These are phyloP conservation scores for Jatropha podagrica DNA, from an alignment of 441 rosid genomes.

Conservation along the genomic window DNA sequence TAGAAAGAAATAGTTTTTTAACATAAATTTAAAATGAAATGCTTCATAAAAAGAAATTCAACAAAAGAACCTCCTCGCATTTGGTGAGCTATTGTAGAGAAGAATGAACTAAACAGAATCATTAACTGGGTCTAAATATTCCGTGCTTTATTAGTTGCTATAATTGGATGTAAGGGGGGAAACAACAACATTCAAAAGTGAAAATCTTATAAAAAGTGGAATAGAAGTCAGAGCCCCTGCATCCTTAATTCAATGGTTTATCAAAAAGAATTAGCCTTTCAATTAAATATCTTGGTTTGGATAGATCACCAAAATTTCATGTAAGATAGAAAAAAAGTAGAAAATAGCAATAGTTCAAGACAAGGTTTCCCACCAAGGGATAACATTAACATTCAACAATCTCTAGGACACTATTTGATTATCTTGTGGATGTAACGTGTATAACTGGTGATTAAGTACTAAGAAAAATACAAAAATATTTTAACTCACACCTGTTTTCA, in stretches of 20 bases:
- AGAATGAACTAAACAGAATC: neutral
- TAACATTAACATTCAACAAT: neutral
- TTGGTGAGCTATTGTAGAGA: neutral
- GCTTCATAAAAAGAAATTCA: neutral
- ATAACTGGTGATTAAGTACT: neutral
- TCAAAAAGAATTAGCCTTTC: neutral
- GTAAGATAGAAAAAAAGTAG: neutral
- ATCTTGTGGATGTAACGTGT: neutral
- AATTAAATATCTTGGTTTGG: neutral
- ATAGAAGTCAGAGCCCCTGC: neutral
- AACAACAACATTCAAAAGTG: neutral
- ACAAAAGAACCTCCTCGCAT: neutral
- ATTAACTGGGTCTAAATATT: neutral
- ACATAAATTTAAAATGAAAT: too few relatives aligned
- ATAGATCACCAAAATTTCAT: neutral
- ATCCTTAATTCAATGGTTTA: neutral
- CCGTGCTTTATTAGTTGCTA: neutral
- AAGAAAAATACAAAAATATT: neutral
- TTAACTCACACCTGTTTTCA: slow-evolving; percentile 41
- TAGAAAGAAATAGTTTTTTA: neutral
- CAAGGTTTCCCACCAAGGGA: neutral
- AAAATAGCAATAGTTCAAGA: neutral
- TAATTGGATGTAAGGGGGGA: neutral
- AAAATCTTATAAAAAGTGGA: neutral
- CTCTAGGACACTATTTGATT: neutral